phyloP scores from a whole-genome alignment of 2,329 filamentous ascomycete species.

The Paraphaeosphaeria minitans region DNA sequence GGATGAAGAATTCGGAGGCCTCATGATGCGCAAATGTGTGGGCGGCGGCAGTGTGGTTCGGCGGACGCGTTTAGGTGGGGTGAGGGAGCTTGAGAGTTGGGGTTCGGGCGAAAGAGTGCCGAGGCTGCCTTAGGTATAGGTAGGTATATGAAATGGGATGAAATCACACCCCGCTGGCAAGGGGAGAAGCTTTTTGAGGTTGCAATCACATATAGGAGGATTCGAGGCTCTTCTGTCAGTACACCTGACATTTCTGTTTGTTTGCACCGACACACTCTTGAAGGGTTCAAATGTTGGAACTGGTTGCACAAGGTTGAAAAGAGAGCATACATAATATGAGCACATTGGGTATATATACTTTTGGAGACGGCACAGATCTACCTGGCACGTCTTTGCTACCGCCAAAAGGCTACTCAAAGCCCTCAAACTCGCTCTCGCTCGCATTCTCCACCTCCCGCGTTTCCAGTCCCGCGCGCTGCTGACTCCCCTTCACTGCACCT shows the following conservation, averaged over 20 bases:
- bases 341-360: not conserved
- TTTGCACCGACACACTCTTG: too few relatives aligned
- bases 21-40: conserved; percentile 5
- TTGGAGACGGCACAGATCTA: too few relatives aligned
- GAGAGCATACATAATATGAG: not conserved
- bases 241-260: too few relatives aligned
- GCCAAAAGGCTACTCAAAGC: conserved; percentile 40
- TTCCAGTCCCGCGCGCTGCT: conserved; percentile 31
- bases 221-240: too few relatives aligned
- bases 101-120: conserved; percentile 8
- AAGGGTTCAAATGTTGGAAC: too few relatives aligned
- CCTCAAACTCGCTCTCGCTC: conserved; percentile 47
- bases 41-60: conserved; percentile 8
- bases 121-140: not conserved
- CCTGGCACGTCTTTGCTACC: not conserved
- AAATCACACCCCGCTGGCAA: too few relatives aligned
- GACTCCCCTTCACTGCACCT: conserved; percentile 53
- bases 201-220: too few relatives aligned
- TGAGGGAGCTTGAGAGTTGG: conserved; percentile 5
- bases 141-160: too few relatives aligned
- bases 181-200: too few relatives aligned
- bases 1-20: not conserved
- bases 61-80: conserved; percentile 9
- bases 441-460: conserved; percentile 19
- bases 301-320: too few relatives aligned